Conservation (phyloP, 2,329 filamentous ascomycete genomes). For the Hansfordia pulvinata region DNA sequence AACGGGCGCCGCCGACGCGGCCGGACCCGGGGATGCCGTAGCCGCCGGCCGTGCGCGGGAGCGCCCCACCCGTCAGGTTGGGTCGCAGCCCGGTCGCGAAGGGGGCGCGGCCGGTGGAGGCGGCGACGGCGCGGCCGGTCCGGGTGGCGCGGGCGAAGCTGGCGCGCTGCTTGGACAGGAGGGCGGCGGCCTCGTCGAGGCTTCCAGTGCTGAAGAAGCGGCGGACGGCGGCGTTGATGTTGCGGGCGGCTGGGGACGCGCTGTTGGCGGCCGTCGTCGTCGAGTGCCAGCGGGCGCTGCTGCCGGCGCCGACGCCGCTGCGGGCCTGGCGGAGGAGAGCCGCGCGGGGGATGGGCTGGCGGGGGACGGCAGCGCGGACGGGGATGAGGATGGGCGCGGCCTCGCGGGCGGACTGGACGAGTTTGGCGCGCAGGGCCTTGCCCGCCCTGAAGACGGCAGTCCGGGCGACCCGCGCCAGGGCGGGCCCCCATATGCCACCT, state of each 20-base stretch:
- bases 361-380: conserved; percentile 23
- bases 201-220: conserved; percentile 34
- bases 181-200: conserved; percentile 31
- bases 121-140: conserved; percentile 37
- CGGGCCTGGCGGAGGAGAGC: conserved; percentile 36
- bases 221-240: conserved; percentile 29
- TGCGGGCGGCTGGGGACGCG: conserved; percentile 21
- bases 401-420: conserved; percentile 32
- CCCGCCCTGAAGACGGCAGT: conserved; percentile 35
- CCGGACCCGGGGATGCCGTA: conserved; percentile 67
- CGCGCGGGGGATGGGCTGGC: conserved; percentile 38
- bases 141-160: conserved; percentile 50
- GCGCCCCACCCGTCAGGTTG: conserved; percentile 77
- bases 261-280: too few species aligned
- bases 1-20: conserved; percentile 57
- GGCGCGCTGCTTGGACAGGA: conserved; percentile 32
- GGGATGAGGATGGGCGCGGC: conserved; percentile 30
- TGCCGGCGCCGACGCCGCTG: conserved; percentile 16
- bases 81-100: conserved; percentile 84
- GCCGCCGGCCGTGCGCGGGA: conserved; percentile 79
- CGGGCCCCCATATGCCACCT: conserved; percentile 43
- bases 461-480: conserved; percentile 39
- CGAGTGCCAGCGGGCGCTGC: conserved; percentile 31
- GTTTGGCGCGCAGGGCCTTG: conserved; percentile 34
- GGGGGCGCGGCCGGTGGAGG: conserved; percentile 62